phyloP scores from a whole-genome alignment of 805 yeast genomes.

The Ogataea methanolica region DNA sequence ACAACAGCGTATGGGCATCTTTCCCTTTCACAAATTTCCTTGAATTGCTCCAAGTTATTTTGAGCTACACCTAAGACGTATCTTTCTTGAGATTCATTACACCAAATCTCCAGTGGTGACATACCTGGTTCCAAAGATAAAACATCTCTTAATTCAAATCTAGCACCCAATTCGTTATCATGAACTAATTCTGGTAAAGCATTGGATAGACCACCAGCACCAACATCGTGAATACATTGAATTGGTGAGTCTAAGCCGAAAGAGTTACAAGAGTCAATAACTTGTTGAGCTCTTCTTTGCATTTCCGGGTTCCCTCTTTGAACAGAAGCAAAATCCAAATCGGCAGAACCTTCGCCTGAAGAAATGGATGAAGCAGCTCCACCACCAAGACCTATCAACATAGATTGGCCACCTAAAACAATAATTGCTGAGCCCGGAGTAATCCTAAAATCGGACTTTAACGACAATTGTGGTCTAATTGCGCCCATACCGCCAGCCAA shows the following conservation, averaged over 20 bases:
- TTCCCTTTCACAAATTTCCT: slow-evolving; percentile 84
- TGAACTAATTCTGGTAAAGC: slow-evolving; percentile 97
- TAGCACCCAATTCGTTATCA: slow-evolving; percentile 94
- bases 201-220: slow-evolving; percentile 98
- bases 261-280: slow-evolving; percentile 88
- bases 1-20: slow-evolving; percentile 96
- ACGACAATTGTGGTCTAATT: slow-evolving; percentile 86
- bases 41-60: slow-evolving; percentile 65
- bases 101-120: slow-evolving; percentile 99
- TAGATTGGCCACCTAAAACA: slow-evolving; percentile 95
- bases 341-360: slow-evolving; percentile 96
- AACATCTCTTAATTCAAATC: slow-evolving; percentile 84
- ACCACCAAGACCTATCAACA: slow-evolving; percentile 98
- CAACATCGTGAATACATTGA: slow-evolving; percentile 96
- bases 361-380: slow-evolving; percentile 98
- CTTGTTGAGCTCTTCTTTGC: slow-evolving; percentile 99
- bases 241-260: slow-evolving; percentile 73
- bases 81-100: slow-evolving; percentile 98
- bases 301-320: slow-evolving; percentile 99
- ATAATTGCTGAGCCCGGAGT: slow-evolving; percentile 89
- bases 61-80: slow-evolving; percentile 91
- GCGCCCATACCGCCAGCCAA: slow-evolving; percentile 99
- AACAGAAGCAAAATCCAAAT: slow-evolving; percentile 95
- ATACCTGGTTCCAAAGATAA: slow-evolving; percentile 92
- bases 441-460: slow-evolving; percentile 73